These are phyloP conservation scores for grape (Vitis vinifera) DNA, from an alignment of 164 flowering plant species.

Conservation along the genomic window DNA sequence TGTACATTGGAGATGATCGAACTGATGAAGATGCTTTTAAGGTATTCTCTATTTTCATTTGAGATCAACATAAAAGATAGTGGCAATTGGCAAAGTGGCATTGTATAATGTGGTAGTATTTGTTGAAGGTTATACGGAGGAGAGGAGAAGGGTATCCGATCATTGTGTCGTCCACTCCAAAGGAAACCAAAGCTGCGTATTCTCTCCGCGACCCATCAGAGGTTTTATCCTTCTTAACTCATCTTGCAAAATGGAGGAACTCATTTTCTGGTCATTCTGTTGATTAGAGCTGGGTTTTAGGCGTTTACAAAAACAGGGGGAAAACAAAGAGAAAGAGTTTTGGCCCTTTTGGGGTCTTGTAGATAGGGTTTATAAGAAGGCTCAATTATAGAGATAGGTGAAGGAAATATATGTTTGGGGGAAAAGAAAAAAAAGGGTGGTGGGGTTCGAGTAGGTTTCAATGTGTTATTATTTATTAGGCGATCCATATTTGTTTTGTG, in stretches of 20 bases:
- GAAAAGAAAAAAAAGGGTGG: too few relatives aligned
- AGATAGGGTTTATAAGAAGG: too few relatives aligned
- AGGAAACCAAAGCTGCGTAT: slow-evolving; percentile 32
- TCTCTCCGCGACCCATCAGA: slow-evolving; percentile 40
- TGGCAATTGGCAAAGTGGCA: not conserved
- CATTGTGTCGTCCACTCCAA: slow-evolving; percentile 32
- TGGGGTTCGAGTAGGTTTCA: too few relatives aligned
- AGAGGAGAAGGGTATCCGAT: slow-evolving; percentile 43
- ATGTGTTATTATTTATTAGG: too few relatives aligned
- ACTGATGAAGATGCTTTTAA: slow-evolving; percentile 51
- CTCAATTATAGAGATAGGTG: too few relatives aligned
- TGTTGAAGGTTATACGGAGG: slow-evolving; percentile 27
- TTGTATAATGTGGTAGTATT: not conserved
- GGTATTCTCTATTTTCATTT: slow-evolving; percentile 14
- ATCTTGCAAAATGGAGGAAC: slow-evolving; percentile 33
- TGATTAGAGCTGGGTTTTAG: slow-evolving; percentile 9
- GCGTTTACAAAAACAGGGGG: not conserved
- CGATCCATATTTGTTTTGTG: too few relatives aligned
- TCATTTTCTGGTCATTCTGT: slow-evolving; percentile 3
- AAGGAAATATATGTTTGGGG: too few relatives aligned
- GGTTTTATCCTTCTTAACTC: slow-evolving; percentile 27
- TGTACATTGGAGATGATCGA: slow-evolving; percentile 48
- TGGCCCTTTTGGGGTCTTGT: too few relatives aligned
- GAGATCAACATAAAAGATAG: too few relatives aligned
- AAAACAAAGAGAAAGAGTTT: too few relatives aligned